Percentiles rank a stretch among this genome's conserved stretches.
Conservation (phyloP, 2,329 filamentous ascomycete species). For the Cryphonectria parasitica region DNA sequence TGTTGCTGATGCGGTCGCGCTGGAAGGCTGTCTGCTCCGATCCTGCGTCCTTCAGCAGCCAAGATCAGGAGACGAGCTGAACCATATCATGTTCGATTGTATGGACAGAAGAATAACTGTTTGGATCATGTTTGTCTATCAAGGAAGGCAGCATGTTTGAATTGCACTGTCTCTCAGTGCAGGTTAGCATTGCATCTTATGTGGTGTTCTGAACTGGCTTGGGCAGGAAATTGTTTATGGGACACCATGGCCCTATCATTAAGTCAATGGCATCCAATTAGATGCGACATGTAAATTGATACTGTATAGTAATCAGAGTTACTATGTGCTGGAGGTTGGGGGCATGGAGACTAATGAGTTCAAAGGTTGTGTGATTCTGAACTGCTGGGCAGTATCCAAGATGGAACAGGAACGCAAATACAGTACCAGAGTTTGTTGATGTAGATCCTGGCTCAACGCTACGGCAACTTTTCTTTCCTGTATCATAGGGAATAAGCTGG, state of each 20-base stretch:
- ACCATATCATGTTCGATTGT: neutral
- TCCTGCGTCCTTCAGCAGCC: no score
- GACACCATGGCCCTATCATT: conserved; percentile 4
- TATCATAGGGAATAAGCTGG: neutral
- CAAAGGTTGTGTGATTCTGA: neutral
- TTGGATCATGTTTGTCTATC: neutral
- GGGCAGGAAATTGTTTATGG: conserved; percentile 9
- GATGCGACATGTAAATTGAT: conserved; percentile 23
- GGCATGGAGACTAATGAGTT: neutral
- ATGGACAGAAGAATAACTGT: neutral
- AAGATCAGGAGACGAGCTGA: neutral
- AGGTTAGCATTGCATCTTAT: conserved; percentile 5
- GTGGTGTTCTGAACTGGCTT: conserved; percentile 10
- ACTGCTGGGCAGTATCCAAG: neutral
- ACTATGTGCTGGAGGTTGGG: neutral
- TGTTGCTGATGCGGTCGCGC: no score
- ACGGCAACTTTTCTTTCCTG: neutral
- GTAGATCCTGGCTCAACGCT: neutral
- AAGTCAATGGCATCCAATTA: conserved; percentile 8
- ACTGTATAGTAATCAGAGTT: neutral
- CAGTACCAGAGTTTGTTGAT: neutral
- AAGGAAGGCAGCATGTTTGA: neutral
- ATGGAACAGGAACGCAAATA: neutral
- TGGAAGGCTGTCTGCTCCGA: no score
- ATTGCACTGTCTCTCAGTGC: neutral